Base-by-base conservation (phyloP, 768 basidiomycete genomes). In the Glaciozyma antarctica region DNA sequence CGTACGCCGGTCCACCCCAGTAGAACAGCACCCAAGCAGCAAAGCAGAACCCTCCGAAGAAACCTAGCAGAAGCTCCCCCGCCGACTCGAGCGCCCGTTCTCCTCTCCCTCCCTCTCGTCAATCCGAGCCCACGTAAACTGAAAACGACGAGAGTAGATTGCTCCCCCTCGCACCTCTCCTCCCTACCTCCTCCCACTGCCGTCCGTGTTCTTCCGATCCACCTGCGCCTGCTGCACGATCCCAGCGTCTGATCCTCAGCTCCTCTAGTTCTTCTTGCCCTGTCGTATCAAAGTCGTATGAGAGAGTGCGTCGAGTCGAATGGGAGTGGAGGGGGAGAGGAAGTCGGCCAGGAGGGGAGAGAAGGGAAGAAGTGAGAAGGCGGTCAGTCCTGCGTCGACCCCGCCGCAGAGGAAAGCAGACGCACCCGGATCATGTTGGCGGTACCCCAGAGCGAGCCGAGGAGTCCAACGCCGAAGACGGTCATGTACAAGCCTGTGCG, bases 371-470 rank as follows among this genome's bases (percentile, higher is more conserved):
- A n/a, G 24, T 24, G 26, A 28, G 51, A 52, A 52, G 51, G 26
- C 26, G 30, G 49, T 15, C 9, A 8, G 51, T 24, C 30, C 26
- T 26, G 51, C 26, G 24, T 28, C 9, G 26, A 52, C 26, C 8
- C 26, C 16, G 19, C 8, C 26, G 15, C 17, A 4, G 41, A 22
- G 3, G 28, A 10, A 15, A 17, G 21, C 45, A 17, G n/a, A 44
- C 68, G 53, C 48, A 69, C 68, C 61, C 55, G 38, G 26, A 60
- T 43, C 64, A 69, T 66, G 53, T 52, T 51, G 64, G 62, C 62
- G 47, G 48, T 45, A 52, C 68, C 68, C 44, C 63, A 59, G 51
- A 45, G 3, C 55, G 65, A 52, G 44, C 68, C 68, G 54, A 60
- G 21, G 26, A 52, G 61, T 54, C 68, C 68, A 28, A 69, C 47